These are phyloP conservation scores for Protomyces inundatus DNA, from an alignment of 1,139 yeast genomes.

Conservation along the genomic window DNA sequence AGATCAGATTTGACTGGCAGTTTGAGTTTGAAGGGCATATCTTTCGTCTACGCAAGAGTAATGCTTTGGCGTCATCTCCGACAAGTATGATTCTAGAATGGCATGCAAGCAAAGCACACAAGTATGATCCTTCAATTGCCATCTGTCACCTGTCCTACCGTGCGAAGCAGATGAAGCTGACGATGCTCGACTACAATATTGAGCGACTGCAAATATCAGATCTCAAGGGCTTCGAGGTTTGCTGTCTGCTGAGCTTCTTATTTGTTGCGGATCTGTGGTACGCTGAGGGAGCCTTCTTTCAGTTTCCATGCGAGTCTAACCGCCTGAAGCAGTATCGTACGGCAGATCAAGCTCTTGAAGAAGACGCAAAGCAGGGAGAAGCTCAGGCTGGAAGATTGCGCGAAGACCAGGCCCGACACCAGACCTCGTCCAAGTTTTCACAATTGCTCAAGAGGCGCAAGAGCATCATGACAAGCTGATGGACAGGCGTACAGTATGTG, in stretches of 20 bases:
- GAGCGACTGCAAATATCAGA: not conserved
- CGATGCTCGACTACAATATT: not conserved
- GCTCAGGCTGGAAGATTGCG: not conserved
- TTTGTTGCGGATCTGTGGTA: not conserved
- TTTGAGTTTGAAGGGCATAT: not conserved
- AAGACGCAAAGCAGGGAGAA: not conserved
- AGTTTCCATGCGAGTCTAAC: not conserved
- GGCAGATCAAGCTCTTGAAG: not conserved
- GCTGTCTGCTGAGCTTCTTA: not conserved
- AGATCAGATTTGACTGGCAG: not conserved
- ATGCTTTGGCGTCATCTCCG: not conserved
- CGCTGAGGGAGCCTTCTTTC: not conserved
- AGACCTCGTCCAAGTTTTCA: not conserved
- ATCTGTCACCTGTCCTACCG: not conserved
- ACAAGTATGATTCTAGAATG: not conserved
- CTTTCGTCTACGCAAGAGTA: not conserved
- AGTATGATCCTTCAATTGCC: not conserved
- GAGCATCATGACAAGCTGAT: not conserved
- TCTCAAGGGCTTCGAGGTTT: not conserved
- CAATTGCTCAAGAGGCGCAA: not conserved
- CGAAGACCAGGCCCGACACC: not conserved
- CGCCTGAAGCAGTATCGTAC: not conserved
- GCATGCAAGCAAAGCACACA: not conserved
- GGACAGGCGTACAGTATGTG: not conserved
- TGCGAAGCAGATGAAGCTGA: not conserved